Conservation (phyloP, 805 yeast species). For the Myxozyma neglecta region DNA sequence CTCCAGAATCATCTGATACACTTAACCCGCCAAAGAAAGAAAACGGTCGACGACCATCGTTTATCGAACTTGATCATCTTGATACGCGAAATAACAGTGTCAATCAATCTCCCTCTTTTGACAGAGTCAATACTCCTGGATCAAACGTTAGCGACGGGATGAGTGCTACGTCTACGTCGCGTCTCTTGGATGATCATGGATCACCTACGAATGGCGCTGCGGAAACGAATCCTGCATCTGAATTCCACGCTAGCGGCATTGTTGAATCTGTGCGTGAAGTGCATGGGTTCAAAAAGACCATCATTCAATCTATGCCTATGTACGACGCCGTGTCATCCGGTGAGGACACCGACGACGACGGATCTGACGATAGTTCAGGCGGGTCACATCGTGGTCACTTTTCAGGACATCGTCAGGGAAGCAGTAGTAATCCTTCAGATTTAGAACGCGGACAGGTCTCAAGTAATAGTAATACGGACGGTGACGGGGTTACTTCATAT, state of each 20-base stretch:
- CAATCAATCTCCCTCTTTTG: background rate
- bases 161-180: conserved; percentile 18
- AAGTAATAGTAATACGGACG: background rate
- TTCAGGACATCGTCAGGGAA: background rate
- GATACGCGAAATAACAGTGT: conserved; percentile 2
- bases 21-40: background rate
- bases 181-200: conserved; percentile 11
- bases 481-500: conserved; percentile 6
- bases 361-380: conserved; percentile 5
- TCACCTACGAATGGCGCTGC: background rate
- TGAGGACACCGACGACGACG: conserved; percentile 2
- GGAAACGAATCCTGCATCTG: background rate
- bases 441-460: background rate
- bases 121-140: conserved; percentile 10
- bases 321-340: conserved; percentile 14
- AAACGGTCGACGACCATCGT: conserved; percentile 15
- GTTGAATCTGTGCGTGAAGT: conserved; percentile 81
- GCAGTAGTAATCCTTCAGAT: conserved; percentile 1
- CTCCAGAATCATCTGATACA: conserved; percentile 2
- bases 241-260: conserved; percentile 56
- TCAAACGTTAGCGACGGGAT: conserved; percentile 10
- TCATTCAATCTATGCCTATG: conserved; percentile 53
- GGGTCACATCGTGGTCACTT: background rate
- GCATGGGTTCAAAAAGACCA: conserved; percentile 81
- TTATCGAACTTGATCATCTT: conserved; percentile 24